phyloP scores from a whole-genome alignment of 345 rosid species.

The Excoecaria agallocha region DNA sequence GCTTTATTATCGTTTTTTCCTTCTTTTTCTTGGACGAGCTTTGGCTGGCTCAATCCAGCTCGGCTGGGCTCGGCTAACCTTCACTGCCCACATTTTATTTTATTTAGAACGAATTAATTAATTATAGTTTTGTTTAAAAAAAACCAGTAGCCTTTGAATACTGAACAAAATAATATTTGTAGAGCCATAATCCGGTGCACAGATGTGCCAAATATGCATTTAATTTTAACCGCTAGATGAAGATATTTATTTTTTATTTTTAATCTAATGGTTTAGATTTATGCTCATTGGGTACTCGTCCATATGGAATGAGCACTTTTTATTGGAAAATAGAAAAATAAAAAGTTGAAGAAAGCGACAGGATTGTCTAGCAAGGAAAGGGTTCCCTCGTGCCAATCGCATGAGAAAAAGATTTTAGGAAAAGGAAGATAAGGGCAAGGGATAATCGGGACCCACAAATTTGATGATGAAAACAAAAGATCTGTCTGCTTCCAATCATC shows the following conservation, averaged over 20 bases:
- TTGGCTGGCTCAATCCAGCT: not conserved
- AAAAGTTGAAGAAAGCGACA: conserved; percentile 42
- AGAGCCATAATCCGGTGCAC: too few relatives aligned
- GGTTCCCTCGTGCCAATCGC: conserved; percentile 22
- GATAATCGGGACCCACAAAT: conserved; percentile 20
- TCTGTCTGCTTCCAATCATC: conserved; percentile 62
- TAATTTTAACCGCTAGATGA: too few relatives aligned
- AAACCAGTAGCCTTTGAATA: too few relatives aligned
- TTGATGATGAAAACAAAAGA: conserved; percentile 20
- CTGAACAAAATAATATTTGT: too few relatives aligned
- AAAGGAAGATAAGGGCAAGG: not conserved
- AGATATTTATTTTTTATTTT: too few relatives aligned
- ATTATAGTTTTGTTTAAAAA: too few relatives aligned
- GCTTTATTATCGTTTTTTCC: not conserved
- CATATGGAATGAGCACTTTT: too few relatives aligned
- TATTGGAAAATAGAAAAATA: not conserved
- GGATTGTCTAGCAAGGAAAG: conserved; percentile 20
- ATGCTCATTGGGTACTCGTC: too few relatives aligned
- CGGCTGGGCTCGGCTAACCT: not conserved
- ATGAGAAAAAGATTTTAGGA: conserved; percentile 16
- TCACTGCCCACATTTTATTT: too few relatives aligned
- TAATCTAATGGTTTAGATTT: too few relatives aligned
- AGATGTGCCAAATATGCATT: too few relatives aligned
- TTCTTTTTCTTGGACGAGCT: not conserved
- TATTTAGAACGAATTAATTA: too few relatives aligned